Evolutionary conservation across 805 yeast genomes (phyloP).

Genomic region (Osmozyma mogii): DNA sequence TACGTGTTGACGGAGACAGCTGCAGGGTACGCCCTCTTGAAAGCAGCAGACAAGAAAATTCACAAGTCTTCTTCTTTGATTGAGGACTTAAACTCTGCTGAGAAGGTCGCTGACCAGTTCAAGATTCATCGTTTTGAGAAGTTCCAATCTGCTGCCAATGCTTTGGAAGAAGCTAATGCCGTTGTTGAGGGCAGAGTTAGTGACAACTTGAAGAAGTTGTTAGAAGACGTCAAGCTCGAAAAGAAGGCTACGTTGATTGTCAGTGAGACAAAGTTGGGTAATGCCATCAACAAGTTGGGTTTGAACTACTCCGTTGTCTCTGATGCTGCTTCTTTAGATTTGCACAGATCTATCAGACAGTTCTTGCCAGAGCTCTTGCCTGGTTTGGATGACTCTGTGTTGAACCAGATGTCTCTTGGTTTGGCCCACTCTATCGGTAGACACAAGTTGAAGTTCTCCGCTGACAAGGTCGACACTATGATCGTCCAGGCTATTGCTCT

Average conservation of each 20-base stretch:
- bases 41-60: conserved; percentile 95
- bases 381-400: conserved; percentile 77
- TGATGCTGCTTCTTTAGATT: conserved; percentile 90
- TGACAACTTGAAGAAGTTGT: conserved; percentile 66
- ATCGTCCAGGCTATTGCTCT: conserved; percentile 97
- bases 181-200: conserved; percentile 92
- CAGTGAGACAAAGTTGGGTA: conserved; percentile 92
- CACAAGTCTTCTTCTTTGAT: conserved; percentile 73
- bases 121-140: conserved; percentile 94
- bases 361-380: conserved; percentile 90
- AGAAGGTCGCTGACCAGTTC: conserved; percentile 81
- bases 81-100: conserved; percentile 73
- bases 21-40: conserved; percentile 96
- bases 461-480: conserved; percentile 98
- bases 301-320: conserved; percentile 81
- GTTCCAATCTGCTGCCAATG: conserved; percentile 89
- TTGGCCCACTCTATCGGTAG: conserved; percentile 98
- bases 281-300: conserved; percentile 91
- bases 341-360: conserved; percentile 92
- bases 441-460: conserved; percentile 93
- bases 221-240: conserved; percentile 68
- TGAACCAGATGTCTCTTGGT: conserved; percentile 95
- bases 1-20: conserved; percentile 95
- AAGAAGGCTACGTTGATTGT: conserved; percentile 86
- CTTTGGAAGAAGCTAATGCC: conserved; percentile 90